Evolutionary conservation across 179 eudicot species (phyloP), one percentile per base, ranked within the genome.

Genomic region (Spinacia oleracea): DNA sequence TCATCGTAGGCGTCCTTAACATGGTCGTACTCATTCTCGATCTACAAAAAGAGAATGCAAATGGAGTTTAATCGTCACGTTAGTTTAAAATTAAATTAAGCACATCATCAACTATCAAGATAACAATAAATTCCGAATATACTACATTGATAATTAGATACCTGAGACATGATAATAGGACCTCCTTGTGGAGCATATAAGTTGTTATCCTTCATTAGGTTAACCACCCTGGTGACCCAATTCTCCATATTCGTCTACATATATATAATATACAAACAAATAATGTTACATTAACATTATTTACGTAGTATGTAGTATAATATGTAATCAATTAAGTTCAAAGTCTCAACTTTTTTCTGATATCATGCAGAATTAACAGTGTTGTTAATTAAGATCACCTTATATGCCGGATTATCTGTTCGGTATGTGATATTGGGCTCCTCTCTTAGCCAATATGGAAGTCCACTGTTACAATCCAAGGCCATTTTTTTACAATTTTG

Each of bases 151-250:
- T n/a, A n/a, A n/a, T 18, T 38, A 21, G 50, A 53, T 64, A 89
- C 98, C 93, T 94, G 98, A 72, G 97, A 76, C 84, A 94, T 43
- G 56, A 94, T 90, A 78, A 94, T 94, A 6, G 98, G 98, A 69
- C 98, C 98, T 84, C 98, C 98, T 79, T 94, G 97, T 29, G 90
- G 85, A 75, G 89, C 91, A 82, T 78, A 93, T 34, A 94, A 74
- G 18, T 89, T 93, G 81, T 89, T 89, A 1, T 88, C 83, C 82
- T 86, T 93, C 92, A 94, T 86, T 82, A 90, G 7, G 71, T 84
- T 79, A 1, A 93, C 79, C 66, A 94, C 74, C 82, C 72, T 82
- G 73, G 80, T 86, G 7, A 84, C 72, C 83, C 84, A 94, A 60
- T 58, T 83, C 82, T 86, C 79, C 98, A 94, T 94, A 77, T 88